Evolutionary conservation across 2,329 filamentous ascomycete genomes (phyloP).

Genomic region (Fusarium tanahbumbuense): DNA sequence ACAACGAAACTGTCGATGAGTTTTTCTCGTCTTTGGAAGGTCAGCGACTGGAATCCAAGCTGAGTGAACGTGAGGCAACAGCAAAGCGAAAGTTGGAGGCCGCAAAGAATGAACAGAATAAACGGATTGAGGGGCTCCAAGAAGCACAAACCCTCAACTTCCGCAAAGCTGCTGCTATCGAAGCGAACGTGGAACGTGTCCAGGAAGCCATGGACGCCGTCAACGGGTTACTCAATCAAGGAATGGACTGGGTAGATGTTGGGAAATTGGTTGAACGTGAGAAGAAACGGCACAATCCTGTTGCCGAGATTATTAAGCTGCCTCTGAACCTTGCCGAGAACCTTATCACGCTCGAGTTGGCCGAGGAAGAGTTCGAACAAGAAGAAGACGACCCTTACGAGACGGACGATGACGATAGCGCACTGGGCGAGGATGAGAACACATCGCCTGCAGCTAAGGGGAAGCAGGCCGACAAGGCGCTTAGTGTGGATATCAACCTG

Average conservation of each 20-base stretch:
- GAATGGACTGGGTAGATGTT: slow-evolving; percentile 98
- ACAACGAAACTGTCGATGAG: slow-evolving; percentile 94
- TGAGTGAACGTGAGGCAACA: slow-evolving; percentile 83
- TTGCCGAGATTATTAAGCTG: slow-evolving; percentile 86
- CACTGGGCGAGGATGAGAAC: slow-evolving; percentile 52
- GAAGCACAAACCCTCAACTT: slow-evolving; percentile 84
- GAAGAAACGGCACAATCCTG: slow-evolving; percentile 81
- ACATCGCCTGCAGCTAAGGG: slow-evolving; percentile 49
- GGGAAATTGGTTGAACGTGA: slow-evolving; percentile 89
- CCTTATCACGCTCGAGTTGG: slow-evolving; percentile 81
- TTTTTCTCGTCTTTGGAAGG: slow-evolving; percentile 98
- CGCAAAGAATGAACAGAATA: slow-evolving; percentile 85
- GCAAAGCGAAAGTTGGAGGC: slow-evolving; percentile 88
- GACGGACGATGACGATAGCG: slow-evolving; percentile 73
- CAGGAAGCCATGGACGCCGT: slow-evolving; percentile 94
- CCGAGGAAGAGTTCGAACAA: slow-evolving; percentile 74
- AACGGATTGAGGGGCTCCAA: slow-evolving; percentile 85
- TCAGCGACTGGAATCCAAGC: slow-evolving; percentile 85
- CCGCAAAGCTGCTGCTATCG: slow-evolving; percentile 88
- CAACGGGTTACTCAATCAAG: slow-evolving; percentile 89
- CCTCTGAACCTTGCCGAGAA: slow-evolving; percentile 93
- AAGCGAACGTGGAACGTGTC: slow-evolving; percentile 89
- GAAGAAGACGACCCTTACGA: slow-evolving; percentile 70
- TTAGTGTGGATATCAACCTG: slow-evolving; percentile 88
- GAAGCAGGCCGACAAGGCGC: slow-evolving; percentile 61